Percentiles rank a stretch among this genome's conserved stretches.
Evolutionary conservation across 2,329 filamentous ascomycete species (phyloP).

Genomic region (Aureobasidium sp.): DNA sequence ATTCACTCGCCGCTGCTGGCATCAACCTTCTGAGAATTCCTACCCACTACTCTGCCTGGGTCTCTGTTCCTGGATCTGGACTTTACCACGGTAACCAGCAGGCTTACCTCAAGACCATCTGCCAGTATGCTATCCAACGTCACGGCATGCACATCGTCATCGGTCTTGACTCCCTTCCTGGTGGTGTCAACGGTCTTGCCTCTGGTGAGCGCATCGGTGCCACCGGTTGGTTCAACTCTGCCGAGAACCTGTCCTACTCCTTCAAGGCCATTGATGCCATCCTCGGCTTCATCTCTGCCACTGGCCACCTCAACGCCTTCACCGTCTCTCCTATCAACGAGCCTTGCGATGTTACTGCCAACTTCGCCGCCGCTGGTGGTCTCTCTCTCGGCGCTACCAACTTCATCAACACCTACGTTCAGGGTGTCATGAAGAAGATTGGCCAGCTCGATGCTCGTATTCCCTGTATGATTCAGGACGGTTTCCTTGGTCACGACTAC

Average conservation of each 20-base stretch:
- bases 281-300: slow-evolving; percentile 15
- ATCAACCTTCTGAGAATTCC: slow-evolving; percentile 17
- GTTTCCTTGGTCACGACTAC: slow-evolving; percentile 24
- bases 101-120: slow-evolving; percentile 15
- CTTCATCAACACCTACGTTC: slow-evolving; percentile 31
- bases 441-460: slow-evolving; percentile 25
- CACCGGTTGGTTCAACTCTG: slow-evolving; percentile 21
- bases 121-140: slow-evolving; percentile 29
- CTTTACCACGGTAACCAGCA: slow-evolving; percentile 17
- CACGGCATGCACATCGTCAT: slow-evolving; percentile 33
- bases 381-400: slow-evolving; percentile 25
- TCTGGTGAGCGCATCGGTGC: slow-evolving; percentile 25
- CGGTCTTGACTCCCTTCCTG: slow-evolving; percentile 29
- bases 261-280: slow-evolving; percentile 17
- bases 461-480: slow-evolving; percentile 30
- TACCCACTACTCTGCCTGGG: slow-evolving; percentile 17
- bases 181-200: slow-evolving; percentile 28
- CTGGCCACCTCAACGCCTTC: slow-evolving; percentile 12
- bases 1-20: slow-evolving; percentile 14
- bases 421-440: slow-evolving; percentile 25
- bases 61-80: slow-evolving; percentile 13
- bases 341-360: slow-evolving; percentile 8
- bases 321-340: slow-evolving; percentile 18
- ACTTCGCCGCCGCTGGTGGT: slow-evolving; percentile 28
- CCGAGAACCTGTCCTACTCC: slow-evolving; percentile 29